phyloP scores from a whole-genome alignment of 1,284 basidiomycete genomes.

The Apiotrichum mycotoxinovorans region DNA sequence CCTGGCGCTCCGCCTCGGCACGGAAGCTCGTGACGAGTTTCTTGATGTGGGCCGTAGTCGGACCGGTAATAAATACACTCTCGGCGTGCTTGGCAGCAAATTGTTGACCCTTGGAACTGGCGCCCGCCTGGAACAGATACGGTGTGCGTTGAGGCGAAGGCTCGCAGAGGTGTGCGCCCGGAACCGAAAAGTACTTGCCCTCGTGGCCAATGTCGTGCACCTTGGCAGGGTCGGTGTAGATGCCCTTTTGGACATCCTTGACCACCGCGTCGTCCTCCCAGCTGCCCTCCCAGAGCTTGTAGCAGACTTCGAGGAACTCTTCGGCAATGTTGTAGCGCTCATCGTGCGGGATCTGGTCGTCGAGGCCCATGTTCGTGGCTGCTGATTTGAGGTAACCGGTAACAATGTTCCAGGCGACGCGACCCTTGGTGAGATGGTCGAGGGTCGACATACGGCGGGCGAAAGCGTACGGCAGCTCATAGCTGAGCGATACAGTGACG shows the following conservation, averaged over 20 bases:
- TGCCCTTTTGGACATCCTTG: slow-evolving; percentile 23
- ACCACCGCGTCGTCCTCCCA: slow-evolving; percentile 46
- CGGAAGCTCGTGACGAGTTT: slow-evolving; percentile 3
- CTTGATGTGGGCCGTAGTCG: slow-evolving; percentile 10
- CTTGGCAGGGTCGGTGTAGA: slow-evolving; percentile 36
- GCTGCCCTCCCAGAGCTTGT: slow-evolving; percentile 49
- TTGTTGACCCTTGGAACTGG: slow-evolving; percentile 36
- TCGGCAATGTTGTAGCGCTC: slow-evolving; percentile 28
- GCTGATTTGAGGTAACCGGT: slow-evolving; percentile 45
- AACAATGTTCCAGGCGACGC: slow-evolving; percentile 47
- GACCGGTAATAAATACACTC: slow-evolving; percentile 39
- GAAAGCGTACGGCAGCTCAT: slow-evolving; percentile 44
- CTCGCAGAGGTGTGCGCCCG: slow-evolving; percentile 44
- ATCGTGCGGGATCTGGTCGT: slow-evolving; percentile 24
- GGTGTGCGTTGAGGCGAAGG: slow-evolving; percentile 43
- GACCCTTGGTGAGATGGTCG: slow-evolving; percentile 48
- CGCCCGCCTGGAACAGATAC: slow-evolving; percentile 46
- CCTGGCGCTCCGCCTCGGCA: slow-evolving; percentile 27
- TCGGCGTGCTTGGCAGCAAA: slow-evolving; percentile 47
- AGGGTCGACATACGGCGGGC: slow-evolving; percentile 45
- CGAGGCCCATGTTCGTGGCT: slow-evolving; percentile 37
- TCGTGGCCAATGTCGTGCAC: slow-evolving; percentile 43
- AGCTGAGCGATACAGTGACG: slow-evolving; percentile 20
- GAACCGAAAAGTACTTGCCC: slow-evolving; percentile 41
- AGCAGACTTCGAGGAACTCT: slow-evolving; percentile 29